Evolutionary conservation across 2,329 filamentous ascomycete species (phyloP), one percentile per base, ranked within the genome.

Genomic region (Alternaria alternata): DNA sequence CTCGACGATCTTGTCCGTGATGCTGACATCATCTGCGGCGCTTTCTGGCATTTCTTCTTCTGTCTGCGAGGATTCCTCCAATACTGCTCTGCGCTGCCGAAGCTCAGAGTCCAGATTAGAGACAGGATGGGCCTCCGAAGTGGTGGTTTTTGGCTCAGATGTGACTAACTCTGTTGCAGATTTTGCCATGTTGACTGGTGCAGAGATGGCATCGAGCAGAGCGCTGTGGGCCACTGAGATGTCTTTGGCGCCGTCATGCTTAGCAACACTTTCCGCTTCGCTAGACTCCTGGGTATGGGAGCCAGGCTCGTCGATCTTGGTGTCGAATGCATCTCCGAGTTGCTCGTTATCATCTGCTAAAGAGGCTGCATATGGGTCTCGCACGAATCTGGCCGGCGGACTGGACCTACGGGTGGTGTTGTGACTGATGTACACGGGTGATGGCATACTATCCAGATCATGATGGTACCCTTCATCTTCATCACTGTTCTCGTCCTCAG

Each of bases 401-500:
- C 60, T 59, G 18, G 49, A 22, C 47, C 51, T 41, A 20, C 59
- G 59, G 14, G 34, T 38, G 16, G 36, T 36, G 20, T 53, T 57
- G 30, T 47, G 43, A n/a, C 62, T 59, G 30, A 70, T 66, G 41
- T 56, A 53, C 12, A 70, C 43, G 3, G 70, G 70, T 22, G 70
- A 73, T 36, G 65, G 60, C 26, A 70, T 42, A 53, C 65, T 67
- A 7, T 70, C 67, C 18, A 62, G 46, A 22, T 63, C 60, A 5
- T 57, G 22, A 20, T 57, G 39, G 32, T 70, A 57, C 6, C 64
- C 62, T 34, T 67, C 63, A 0, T 70, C 64, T 22, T 73, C 69
- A 39, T 73, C 65, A 11, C 62, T 66, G 39, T 65, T 39, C 7
- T 66, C 64, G 2, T 56, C 71, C 53, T 72, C 69, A 0, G 62